Conservation (phyloP, 2,329 filamentous ascomycete genomes). For the Fusarium compactum region DNA sequence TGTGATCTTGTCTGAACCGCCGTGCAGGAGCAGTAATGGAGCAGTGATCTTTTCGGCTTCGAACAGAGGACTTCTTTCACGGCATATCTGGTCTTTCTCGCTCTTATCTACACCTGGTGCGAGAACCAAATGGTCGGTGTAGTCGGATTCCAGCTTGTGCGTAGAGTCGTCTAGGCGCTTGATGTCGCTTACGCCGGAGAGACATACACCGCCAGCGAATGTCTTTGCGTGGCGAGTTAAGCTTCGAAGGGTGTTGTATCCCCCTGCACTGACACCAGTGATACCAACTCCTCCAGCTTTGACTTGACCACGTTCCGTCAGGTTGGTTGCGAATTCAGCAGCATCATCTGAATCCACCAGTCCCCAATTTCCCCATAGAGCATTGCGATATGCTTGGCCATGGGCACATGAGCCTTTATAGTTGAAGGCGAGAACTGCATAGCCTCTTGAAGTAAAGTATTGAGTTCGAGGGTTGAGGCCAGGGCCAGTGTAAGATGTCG, state of each 20-base stretch:
- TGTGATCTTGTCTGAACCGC: slow-evolving; percentile 67
- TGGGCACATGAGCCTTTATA: slow-evolving; percentile 66
- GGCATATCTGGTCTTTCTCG: slow-evolving; percentile 57
- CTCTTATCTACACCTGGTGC: slow-evolving; percentile 50
- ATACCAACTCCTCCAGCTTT: slow-evolving; percentile 58
- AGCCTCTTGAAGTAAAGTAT: slow-evolving; percentile 67
- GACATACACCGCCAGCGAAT: slow-evolving; percentile 63
- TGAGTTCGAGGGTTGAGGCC: slow-evolving; percentile 61
- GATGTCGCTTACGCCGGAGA: slow-evolving; percentile 66
- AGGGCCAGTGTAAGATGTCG: slow-evolving; percentile 57
- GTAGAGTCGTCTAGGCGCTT: slow-evolving; percentile 59
- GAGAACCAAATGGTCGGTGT: slow-evolving; percentile 60
- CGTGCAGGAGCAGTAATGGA: slow-evolving; percentile 68
- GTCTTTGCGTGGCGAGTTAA: slow-evolving; percentile 59
- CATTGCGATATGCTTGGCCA: slow-evolving; percentile 62
- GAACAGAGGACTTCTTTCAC: slow-evolving; percentile 62
- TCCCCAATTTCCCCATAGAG: slow-evolving; percentile 64
- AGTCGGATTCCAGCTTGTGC: slow-evolving; percentile 68
- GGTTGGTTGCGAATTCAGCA: slow-evolving; percentile 58
- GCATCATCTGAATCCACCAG: slow-evolving; percentile 64
- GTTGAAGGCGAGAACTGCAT: slow-evolving; percentile 63
- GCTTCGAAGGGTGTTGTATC: slow-evolving; percentile 65
- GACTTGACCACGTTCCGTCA: slow-evolving; percentile 54
- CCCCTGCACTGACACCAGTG: slow-evolving; percentile 64
- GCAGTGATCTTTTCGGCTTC: slow-evolving; percentile 61